Evolutionary conservation across 768 basidiomycete species (phyloP), one percentile per base, ranked within the genome.

Genomic region (Floccularia luteovirens): DNA sequence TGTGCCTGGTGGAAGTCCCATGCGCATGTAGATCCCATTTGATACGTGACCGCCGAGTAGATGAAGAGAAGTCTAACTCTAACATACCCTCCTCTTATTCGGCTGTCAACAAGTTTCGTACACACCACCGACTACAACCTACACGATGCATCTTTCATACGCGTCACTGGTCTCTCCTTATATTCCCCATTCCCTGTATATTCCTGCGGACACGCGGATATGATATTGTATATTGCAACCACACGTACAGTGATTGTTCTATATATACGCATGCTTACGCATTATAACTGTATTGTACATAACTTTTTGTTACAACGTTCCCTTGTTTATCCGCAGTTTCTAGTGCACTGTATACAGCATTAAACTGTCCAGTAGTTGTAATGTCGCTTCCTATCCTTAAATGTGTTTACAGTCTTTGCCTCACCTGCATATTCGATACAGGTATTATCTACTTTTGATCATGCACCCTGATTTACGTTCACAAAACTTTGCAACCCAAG

Each of bases 1-100:
- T 5, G 42, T 48, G 20, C 40, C 54, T 28, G 47, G 48, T 11
- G 48, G 53, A 16, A 54, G 49, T 39, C 50, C 55, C 6, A 57
- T 58, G 55, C 57, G 52, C 31, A 24, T 43, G 1, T 49, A 44
- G 34, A 37, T 22, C 20, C n/a, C n/a, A n/a, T n/a, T n/a, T n/a
- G n/a, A n/a, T n/a, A n/a, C n/a, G n/a, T n/a, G n/a, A n/a, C n/a
- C n/a, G n/a, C n/a, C n/a, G n/a, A n/a, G n/a, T n/a, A n/a, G n/a
- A n/a, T n/a, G n/a, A n/a, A n/a, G n/a, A n/a, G n/a, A n/a, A n/a
- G n/a, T n/a, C n/a, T n/a, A n/a, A n/a, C n/a, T n/a, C n/a, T n/a
- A n/a, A n/a, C n/a, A n/a, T n/a, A n/a, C n/a, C n/a, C n/a, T n/a
- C n/a, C n/a, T n/a, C n/a, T n/a, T n/a, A n/a, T n/a, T n/a, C n/a